Evolutionary conservation across 768 basidiomycete species (phyloP), one percentile per base, ranked within the genome.

Genomic region (Lactarius evosmus): DNA sequence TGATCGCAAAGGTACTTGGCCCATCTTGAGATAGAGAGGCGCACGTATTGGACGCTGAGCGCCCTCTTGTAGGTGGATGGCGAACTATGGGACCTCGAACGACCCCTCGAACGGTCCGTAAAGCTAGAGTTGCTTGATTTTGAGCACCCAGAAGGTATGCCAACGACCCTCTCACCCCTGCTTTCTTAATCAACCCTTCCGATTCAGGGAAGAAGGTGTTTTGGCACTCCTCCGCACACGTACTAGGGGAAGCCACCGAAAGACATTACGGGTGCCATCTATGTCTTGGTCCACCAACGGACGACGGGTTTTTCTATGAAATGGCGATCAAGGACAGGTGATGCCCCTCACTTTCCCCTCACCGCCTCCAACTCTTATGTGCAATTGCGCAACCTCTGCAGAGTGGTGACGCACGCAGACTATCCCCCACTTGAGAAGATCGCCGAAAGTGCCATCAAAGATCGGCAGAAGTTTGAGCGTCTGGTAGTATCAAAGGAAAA

Each of bases 191-290:
- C 32, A 54, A 49, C 49, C 16, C 46, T 46, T 56, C n/a, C 40
- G 27, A 56, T 54, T 58, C 75, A 87, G 95, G 96, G 64, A 95
- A 98, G 76, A 89, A 88, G 70, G 97, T 99, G 8, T 99, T 98
- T 80, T 99, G 97, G 97, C 97, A 98, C 75, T 98, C 97, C 19
- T 98, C 95, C 29, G 97, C 97, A 0, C 97, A 98, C 76, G 94
- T 98, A 61, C 83, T 99, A 19, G 97, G 97, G 51, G 97, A 99
- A 77, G 91, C 96, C 60, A 86, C 94, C 46, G 97, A 99, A 76
- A 84, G 91, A 58, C 94, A 97, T 74, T 96, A 98, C 74, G 96
- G 95, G 44, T 97, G 95, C 74, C 95, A 97, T 79, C 82, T 99
- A 16, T 97, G 95, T 71, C 86, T 97, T 66, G 97, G 97, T 3